Conservation (phyloP, 441 rosid genomes). For the Eugenia klotzschiana region DNA sequence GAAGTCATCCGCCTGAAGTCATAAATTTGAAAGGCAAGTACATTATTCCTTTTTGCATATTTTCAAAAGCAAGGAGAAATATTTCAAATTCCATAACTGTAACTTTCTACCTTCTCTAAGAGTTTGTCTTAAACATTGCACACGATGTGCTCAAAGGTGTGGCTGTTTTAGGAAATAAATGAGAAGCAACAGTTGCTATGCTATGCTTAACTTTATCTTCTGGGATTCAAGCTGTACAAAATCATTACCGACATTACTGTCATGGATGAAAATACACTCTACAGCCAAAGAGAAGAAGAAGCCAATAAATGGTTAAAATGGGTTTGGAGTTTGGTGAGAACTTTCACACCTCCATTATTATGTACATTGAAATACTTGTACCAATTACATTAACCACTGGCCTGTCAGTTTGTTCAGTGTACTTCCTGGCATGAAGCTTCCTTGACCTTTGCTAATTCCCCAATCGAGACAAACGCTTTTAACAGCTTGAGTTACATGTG, state of each 20-base stretch:
- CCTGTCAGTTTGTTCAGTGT: constrained; percentile 10
- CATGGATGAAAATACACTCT: neutral
- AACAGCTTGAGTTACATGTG: neutral
- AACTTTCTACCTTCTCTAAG: neutral
- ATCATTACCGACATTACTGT: neutral
- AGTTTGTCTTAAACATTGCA: neutral
- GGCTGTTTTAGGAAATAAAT: neutral
- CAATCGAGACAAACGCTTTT: constrained; percentile 5
- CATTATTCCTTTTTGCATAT: neutral
- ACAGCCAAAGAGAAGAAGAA: neutral
- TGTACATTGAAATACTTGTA: neutral
- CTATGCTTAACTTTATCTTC: neutral
- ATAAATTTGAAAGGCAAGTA: neutral
- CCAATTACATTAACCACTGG: neutral
- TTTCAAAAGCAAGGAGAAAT: neutral
- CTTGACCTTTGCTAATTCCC: constrained; percentile 7
- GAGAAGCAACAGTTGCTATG: neutral
- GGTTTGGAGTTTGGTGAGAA: constrained; percentile 1
- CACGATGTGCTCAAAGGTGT: neutral
- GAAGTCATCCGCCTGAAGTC: neutral
- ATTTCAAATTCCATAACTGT: neutral
- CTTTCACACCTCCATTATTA: neutral
- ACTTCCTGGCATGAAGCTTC: constrained; percentile 8
- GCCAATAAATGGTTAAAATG: neutral
- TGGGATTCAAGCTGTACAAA: neutral